Conservation (phyloP, 768 basidiomycete species). For the Mrakia gelida region DNA sequence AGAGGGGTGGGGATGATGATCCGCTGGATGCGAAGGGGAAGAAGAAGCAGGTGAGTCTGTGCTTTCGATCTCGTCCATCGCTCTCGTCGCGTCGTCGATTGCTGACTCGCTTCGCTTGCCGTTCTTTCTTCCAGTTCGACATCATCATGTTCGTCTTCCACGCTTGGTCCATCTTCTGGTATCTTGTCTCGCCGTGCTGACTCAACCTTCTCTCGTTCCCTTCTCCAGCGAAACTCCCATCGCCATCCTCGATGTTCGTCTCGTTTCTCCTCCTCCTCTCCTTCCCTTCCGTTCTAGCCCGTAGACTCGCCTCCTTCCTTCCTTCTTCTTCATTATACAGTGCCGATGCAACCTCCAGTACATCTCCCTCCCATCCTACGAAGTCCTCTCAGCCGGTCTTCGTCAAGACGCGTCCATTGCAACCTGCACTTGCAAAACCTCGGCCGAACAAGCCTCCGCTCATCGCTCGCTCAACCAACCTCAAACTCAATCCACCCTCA, state of each 20-base stretch:
- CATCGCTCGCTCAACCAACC: conserved; percentile 52
- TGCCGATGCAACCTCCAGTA: conserved; percentile 78
- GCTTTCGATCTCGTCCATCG: too few relatives aligned
- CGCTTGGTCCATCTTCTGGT: not conserved
- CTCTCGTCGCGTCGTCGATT: conserved; percentile 49
- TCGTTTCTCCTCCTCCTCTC: not conserved
- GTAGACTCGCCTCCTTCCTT: too few relatives aligned
- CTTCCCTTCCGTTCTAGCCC: not conserved
- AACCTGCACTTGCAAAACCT: conserved; percentile 43
- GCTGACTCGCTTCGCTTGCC: not conserved
- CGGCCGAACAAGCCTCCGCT: conserved; percentile 50
- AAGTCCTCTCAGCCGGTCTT: conserved; percentile 35
- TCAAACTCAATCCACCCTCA: conserved; percentile 10
- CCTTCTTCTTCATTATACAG: conserved; percentile 58
- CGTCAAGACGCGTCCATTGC: conserved; percentile 28
- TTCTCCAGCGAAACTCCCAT: conserved; percentile 15
- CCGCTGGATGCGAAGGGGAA: conserved; percentile 63
- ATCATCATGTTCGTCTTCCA: conserved; percentile 39
- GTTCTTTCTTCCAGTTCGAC: conserved; percentile 35
- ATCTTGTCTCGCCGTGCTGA: not conserved
- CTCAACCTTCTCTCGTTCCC: not conserved
- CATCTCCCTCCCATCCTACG: conserved; percentile 73
- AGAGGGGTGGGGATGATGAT: conserved; percentile 64
- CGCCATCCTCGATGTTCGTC: conserved; percentile 5
- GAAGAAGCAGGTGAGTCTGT: conserved; percentile 68